Conservation (phyloP, 176 grass and related monocot genomes). For the Zoysia pacifica region DNA sequence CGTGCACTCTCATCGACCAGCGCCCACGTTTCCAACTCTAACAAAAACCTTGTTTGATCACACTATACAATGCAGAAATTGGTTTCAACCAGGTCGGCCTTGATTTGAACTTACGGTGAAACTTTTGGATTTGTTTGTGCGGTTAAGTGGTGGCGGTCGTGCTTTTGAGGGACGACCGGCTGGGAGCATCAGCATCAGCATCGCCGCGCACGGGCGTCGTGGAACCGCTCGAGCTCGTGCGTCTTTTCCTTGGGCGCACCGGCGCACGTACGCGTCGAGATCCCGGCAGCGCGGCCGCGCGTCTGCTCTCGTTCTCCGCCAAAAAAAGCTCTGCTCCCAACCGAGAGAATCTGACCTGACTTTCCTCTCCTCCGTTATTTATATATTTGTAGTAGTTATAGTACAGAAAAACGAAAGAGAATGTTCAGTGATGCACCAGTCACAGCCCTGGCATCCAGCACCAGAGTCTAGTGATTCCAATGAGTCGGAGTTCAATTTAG, state of each 20-base stretch:
- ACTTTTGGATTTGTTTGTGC: not conserved
- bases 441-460: not conserved
- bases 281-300: slow-evolving; percentile 33
- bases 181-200: not conserved
- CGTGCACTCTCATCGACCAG: too few species aligned
- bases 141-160: not conserved
- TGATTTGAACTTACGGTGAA: not conserved
- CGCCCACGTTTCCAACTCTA: too few species aligned
- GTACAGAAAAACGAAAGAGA: too few species aligned
- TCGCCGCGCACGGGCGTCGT: not conserved
- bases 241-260: not conserved
- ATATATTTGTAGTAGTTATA: too few species aligned
- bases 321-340: not conserved
- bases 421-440: not conserved
- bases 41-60: too few species aligned
- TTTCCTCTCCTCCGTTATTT: not conserved
- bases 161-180: not conserved
- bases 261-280: not conserved
- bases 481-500: not conserved
- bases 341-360: too few species aligned
- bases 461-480: not conserved
- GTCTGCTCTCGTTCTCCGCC: slow-evolving; percentile 1
- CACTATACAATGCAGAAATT: too few species aligned
- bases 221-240: slow-evolving; percentile 4
- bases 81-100: not conserved